Evolutionary conservation across 2,329 filamentous ascomycete species (phyloP).

Genomic region (Colletotrichum phormii): DNA sequence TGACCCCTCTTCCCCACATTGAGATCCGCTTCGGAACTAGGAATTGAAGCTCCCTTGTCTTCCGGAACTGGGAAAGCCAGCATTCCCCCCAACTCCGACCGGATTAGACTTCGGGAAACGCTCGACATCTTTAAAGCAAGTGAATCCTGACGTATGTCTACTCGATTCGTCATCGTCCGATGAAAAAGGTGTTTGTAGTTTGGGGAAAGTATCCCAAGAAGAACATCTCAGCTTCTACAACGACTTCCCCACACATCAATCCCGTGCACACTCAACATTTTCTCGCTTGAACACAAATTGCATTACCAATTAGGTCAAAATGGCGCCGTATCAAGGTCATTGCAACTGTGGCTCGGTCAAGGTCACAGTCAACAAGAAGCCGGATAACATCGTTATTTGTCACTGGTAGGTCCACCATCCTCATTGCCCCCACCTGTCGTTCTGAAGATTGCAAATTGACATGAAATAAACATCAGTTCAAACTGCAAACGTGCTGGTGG

Average conservation of each 20-base stretch:
- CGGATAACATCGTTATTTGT: slow-evolving; percentile 15
- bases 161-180: not conserved
- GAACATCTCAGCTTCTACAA: not conserved
- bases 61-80: not conserved
- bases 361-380: slow-evolving; percentile 18
- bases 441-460: not conserved
- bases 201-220: too few species aligned
- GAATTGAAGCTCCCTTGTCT: not conserved
- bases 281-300: rapidly evolving
- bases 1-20: not conserved
- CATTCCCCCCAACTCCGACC: not conserved
- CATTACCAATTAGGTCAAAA: not conserved
- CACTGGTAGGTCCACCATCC: slow-evolving; percentile 11
- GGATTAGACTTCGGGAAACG: not conserved
- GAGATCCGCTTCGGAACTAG: not conserved
- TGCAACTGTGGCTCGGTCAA: slow-evolving; percentile 31
- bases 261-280: not conserved
- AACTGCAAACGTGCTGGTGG: slow-evolving; percentile 33
- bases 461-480: not conserved
- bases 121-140: not conserved
- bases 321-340: slow-evolving; percentile 20
- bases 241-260: too few species aligned
- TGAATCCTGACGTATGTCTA: not conserved
- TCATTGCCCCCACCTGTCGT: not conserved
- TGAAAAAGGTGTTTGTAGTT: too few species aligned